These are phyloP conservation scores for Juglanconis juglandina DNA, from an alignment of 2,329 filamentous ascomycete genomes.

Conservation along the genomic window DNA sequence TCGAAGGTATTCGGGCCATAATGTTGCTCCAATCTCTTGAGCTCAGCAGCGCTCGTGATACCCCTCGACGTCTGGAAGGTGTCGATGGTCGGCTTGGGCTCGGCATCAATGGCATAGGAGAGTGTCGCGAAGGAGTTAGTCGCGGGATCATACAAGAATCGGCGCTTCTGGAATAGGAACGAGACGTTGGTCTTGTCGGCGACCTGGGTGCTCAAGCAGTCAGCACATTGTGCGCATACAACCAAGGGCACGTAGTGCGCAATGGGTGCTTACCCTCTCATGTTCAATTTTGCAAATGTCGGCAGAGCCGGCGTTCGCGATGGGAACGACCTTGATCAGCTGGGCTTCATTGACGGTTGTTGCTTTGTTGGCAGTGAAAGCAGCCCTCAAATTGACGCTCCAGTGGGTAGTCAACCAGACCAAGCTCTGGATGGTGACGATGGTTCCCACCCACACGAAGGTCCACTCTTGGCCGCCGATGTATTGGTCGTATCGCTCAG, in stretches of 20 bases:
- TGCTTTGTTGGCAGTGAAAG: slow-evolving; percentile 75
- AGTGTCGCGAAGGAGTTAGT: slow-evolving; percentile 77
- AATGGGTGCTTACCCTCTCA: slow-evolving; percentile 55
- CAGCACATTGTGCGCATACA: background rate
- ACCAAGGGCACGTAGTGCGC: slow-evolving; percentile 3
- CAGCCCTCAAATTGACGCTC: slow-evolving; percentile 81
- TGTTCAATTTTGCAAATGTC: slow-evolving; percentile 82
- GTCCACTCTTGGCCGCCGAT: slow-evolving; percentile 97
- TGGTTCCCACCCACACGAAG: slow-evolving; percentile 86
- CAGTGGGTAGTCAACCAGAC: slow-evolving; percentile 96
- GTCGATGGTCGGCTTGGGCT: slow-evolving; percentile 76
- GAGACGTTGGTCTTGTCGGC: slow-evolving; percentile 74
- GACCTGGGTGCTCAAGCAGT: slow-evolving; percentile 39
- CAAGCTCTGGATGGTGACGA: slow-evolving; percentile 82
- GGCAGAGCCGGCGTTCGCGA: slow-evolving; percentile 81
- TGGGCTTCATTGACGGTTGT: slow-evolving; percentile 68
- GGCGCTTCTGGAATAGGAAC: slow-evolving; percentile 96
- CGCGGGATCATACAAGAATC: slow-evolving; percentile 78
- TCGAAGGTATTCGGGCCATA: slow-evolving; percentile 97
- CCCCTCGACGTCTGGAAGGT: slow-evolving; percentile 79
- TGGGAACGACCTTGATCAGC: slow-evolving; percentile 88
- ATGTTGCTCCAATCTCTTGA: slow-evolving; percentile 79
- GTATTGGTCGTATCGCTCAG: slow-evolving; percentile 82
- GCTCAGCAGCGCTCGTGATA: slow-evolving; percentile 68
- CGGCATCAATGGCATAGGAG: slow-evolving; percentile 76